These are phyloP conservation scores for Lactarius akahatsu DNA, from an alignment of 768 basidiomycete species.

Conservation along the genomic window DNA sequence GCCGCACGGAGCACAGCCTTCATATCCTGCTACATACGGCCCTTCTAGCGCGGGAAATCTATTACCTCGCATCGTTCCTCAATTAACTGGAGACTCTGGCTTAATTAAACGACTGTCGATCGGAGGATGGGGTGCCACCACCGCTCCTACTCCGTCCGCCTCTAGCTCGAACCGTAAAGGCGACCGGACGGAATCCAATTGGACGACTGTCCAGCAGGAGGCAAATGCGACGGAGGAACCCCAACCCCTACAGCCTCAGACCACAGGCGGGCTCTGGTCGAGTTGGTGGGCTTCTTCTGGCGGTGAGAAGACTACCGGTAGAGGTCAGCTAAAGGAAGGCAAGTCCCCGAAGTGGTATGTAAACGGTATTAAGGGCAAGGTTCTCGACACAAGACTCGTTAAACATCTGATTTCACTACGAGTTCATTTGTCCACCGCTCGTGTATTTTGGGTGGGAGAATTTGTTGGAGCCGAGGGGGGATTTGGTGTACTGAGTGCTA, in stretches of 20 bases:
- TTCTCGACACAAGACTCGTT: constrained; percentile 57
- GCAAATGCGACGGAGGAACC: constrained; percentile 22
- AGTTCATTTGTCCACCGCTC: constrained; percentile 82
- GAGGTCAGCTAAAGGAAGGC: constrained; percentile 39
- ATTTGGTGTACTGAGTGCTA: constrained; percentile 55
- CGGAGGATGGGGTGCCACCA: constrained; percentile 52
- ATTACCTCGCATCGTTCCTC: constrained; percentile 68
- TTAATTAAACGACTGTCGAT: constrained; percentile 69
- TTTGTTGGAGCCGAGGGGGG: constrained; percentile 71
- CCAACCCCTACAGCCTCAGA: constrained; percentile 55
- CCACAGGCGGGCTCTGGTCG: constrained; percentile 73
- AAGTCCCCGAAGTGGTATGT: constrained; percentile 64
- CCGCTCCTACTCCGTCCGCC: constrained; percentile 38
- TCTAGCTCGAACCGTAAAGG: constrained; percentile 39
- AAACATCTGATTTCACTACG: constrained; percentile 82
- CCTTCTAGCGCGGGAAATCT: constrained; percentile 56
- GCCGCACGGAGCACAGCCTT: constrained; percentile 36
- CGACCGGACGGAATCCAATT: constrained; percentile 39
- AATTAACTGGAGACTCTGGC: constrained; percentile 69
- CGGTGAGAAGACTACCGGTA: constrained; percentile 43
- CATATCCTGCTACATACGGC: constrained; percentile 53
- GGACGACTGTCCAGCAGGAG: constrained; percentile 7
- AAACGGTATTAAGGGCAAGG: constrained; percentile 55
- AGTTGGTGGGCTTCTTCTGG: constrained; percentile 76
- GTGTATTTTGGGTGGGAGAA: constrained; percentile 71